phyloP scores from a whole-genome alignment of 2,329 filamentous ascomycete species.

The Cladosporium sp. region DNA sequence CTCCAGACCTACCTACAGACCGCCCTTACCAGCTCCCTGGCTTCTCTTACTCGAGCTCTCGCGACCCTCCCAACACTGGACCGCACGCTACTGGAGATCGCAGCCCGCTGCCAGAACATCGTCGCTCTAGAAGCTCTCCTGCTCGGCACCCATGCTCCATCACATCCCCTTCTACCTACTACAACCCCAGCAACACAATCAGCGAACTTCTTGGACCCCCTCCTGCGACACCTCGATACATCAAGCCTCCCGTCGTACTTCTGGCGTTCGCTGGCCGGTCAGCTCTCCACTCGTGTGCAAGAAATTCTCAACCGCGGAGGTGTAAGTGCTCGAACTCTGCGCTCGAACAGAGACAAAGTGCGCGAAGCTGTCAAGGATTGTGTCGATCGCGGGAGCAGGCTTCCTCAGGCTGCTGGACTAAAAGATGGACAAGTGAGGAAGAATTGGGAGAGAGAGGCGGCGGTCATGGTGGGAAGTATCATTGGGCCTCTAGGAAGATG shows the following conservation, averaged over 20 bases:
- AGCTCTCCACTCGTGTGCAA: conserved; percentile 70
- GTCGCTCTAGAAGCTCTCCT: conserved; percentile 81
- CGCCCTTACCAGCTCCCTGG: conserved; percentile 72
- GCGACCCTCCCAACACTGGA: conserved; percentile 78
- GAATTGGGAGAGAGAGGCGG: conserved; percentile 84
- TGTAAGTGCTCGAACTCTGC: conserved; percentile 74
- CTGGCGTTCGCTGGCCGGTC: conserved; percentile 82
- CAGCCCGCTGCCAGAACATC: conserved; percentile 81
- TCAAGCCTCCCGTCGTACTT: conserved; percentile 85
- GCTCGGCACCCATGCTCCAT: conserved; percentile 61
- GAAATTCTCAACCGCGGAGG: conserved; percentile 82
- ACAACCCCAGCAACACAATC: conserved; percentile 19
- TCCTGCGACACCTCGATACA: conserved; percentile 73
- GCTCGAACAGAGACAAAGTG: conserved; percentile 69
- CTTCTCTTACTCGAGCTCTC: conserved; percentile 69
- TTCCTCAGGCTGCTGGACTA: conserved; percentile 53
- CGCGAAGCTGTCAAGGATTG: conserved; percentile 76
- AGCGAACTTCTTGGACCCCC: conserved; percentile 62
- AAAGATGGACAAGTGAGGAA: conserved; percentile 33
- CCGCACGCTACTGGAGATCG: conserved; percentile 74
- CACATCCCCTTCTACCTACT: conserved; percentile 59
- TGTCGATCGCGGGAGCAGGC: conserved; percentile 70
- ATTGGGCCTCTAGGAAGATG: conserved; percentile 49
- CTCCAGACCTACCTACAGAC: conserved; percentile 80
- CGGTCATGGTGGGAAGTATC: conserved; percentile 89